Percentiles rank a stretch among this genome's conserved stretches.
These are phyloP conservation scores for Rubus idaeus DNA, from an alignment of 306 rosid genomes.

Conservation along the genomic window DNA sequence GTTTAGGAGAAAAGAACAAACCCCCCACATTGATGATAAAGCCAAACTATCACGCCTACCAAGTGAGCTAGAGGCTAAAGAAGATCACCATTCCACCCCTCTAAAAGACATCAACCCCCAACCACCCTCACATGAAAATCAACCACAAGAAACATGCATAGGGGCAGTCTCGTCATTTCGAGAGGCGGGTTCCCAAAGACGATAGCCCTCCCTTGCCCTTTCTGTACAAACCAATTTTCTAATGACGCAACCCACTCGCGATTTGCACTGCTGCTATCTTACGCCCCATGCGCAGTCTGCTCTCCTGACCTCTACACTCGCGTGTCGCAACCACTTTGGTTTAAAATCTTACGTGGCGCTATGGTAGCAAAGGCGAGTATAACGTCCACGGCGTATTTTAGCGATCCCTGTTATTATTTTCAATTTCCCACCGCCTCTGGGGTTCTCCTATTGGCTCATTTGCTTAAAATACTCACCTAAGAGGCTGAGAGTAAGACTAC, in stretches of 20 bases:
- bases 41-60: conserved; percentile 16
- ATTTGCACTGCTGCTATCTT: neutral
- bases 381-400: conserved; percentile 5
- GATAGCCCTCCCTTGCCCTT: neutral
- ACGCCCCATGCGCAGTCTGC: conserved; percentile 11
- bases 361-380: conserved; percentile 10
- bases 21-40: neutral
- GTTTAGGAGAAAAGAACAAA: neutral
- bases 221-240: too few relatives aligned
- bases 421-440: conserved; percentile 27
- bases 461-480: conserved; percentile 35
- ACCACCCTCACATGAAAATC: conserved; percentile 23
- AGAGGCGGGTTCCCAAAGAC: neutral
- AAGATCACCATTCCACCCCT: neutral
- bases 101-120: conserved; percentile 12
- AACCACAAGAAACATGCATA: neutral
- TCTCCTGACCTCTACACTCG: neutral
- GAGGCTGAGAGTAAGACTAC: neutral
- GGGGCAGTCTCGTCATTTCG: neutral
- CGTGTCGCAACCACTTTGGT: conserved; percentile 23
- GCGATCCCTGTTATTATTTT: neutral
- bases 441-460: conserved; percentile 2
- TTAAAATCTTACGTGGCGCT: conserved; percentile 29
- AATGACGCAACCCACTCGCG: too few relatives aligned
- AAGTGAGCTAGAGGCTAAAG: neutral